Base-by-base conservation (phyloP, 2,329 filamentous ascomycete genomes). In the Paramyrothecium roridum region DNA sequence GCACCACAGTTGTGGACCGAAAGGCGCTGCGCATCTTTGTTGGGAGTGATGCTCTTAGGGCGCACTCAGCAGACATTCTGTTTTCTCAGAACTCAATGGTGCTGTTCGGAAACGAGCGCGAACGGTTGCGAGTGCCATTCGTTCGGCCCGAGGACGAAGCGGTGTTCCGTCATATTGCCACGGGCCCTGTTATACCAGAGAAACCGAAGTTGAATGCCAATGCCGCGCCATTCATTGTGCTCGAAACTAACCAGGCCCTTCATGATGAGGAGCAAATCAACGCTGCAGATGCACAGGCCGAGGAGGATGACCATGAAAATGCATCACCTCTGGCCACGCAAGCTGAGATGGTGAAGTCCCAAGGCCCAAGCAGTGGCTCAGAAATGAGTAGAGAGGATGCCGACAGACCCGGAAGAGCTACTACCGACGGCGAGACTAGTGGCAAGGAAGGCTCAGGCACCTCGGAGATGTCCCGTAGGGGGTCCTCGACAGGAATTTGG, bases 41-140 rank as follows among this genome's bases (percentile, higher is more conserved):
- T 56, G 93, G 95, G 43, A 96, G 91, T 66, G 93, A 98, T 71
- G 84, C 91, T 16, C 79, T 99, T 55, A 85, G 93, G 59, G 81
- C 88, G 11, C 91, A 96, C 67, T 96, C 90, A 61, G 93, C 91
- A 22, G 95, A 98, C 69, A 82, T 99, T 12, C 76, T 98, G 21
- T 91, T 99, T 64, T 98, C 95, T 0, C 90, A 93, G 61, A 96
- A 96, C 66, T 88, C 89, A 60, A 85, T 99, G 78, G 89, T 89
- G 0, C 78, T 98, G 26, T 93, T 92, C 62, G 91, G 96, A 63
- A 89, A 91, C 66, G 91, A 96, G 56, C 84, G 89, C 48, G 91
- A 90, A 69, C 95, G 93, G 66, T 78, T 98, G 13, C 92, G 90
- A 17, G 88, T 99, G 34, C 95, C 95, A 2, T 89, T 99, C 61